Evolutionary conservation across 306 rosid species (phyloP).

Genomic region (Senna siamea): DNA sequence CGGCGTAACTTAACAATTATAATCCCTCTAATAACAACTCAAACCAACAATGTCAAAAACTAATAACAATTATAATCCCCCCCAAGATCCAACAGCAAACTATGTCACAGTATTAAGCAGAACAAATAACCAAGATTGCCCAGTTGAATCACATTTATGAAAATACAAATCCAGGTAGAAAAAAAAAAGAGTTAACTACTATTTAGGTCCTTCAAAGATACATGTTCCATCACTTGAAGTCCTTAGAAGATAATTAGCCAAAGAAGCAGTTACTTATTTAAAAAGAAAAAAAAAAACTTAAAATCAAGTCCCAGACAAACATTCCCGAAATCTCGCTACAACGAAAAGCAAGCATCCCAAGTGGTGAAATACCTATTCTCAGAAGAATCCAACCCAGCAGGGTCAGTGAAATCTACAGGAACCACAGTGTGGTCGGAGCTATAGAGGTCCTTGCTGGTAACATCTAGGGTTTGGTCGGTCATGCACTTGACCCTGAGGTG

Average conservation of each 20-base stretch:
- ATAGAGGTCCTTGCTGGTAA: constrained; percentile 77
- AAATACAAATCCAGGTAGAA: background rate
- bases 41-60: constrained; percentile 6
- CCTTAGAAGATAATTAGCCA: background rate
- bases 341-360: too few relatives aligned
- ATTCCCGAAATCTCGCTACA: too few relatives aligned
- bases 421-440: constrained; percentile 92
- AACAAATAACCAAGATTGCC: background rate
- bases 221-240: background rate
- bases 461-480: constrained; percentile 82
- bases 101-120: background rate
- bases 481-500: constrained; percentile 82
- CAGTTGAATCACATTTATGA: background rate
- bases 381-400: constrained; percentile 53
- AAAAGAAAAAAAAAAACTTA: too few relatives aligned
- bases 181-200: too few relatives aligned
- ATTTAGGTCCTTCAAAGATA: too few relatives aligned
- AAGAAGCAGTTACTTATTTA: background rate
- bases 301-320: too few relatives aligned
- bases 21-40: constrained; percentile 68
- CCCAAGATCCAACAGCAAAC: constrained; percentile 31
- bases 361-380: constrained; percentile 68
- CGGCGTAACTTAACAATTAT: constrained; percentile 86
- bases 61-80: constrained; percentile 77
- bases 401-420: constrained; percentile 79